Conservation (phyloP, 208 protist genomes). For the Trichomonas vaginalis region DNA sequence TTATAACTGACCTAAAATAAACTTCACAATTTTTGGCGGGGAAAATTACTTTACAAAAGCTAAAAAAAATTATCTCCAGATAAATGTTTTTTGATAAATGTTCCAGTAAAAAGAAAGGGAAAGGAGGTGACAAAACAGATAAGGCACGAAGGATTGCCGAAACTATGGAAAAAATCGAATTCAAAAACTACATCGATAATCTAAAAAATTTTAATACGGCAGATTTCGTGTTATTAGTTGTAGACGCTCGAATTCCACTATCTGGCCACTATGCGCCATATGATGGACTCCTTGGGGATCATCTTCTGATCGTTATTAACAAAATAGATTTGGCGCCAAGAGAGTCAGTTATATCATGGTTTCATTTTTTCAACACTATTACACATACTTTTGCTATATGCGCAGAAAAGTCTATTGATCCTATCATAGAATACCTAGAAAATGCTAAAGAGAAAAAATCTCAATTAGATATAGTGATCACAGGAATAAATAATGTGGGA, state of each 20-base stretch:
- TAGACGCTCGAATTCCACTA: not conserved
- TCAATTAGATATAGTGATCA: not conserved
- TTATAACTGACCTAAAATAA: not conserved
- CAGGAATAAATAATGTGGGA: not conserved
- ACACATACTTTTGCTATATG: not conserved
- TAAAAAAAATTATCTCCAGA: too few species aligned
- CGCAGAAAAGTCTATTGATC: not conserved
- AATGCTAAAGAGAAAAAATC: not conserved
- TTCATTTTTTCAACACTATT: not conserved
- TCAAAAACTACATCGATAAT: not conserved
- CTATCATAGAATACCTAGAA: not conserved
- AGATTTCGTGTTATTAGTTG: not conserved
- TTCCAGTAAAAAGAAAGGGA: not conserved
- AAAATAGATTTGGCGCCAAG: slow-evolving; percentile 6
- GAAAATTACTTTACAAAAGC: not conserved
- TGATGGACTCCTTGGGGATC: not conserved
- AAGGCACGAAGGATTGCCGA: not conserved
- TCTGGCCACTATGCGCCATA: not conserved
- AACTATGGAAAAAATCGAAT: not conserved
- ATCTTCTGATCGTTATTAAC: not conserved
- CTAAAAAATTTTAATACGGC: not conserved
- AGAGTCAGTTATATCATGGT: not conserved
- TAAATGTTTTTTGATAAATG: not conserved
- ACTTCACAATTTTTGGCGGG: not conserved
- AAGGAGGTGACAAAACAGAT: not conserved